Evolutionary conservation across 225 moss, liverwort and hornwort genomes (phyloP).

Genomic region (Sphagnum contortum): DNA sequence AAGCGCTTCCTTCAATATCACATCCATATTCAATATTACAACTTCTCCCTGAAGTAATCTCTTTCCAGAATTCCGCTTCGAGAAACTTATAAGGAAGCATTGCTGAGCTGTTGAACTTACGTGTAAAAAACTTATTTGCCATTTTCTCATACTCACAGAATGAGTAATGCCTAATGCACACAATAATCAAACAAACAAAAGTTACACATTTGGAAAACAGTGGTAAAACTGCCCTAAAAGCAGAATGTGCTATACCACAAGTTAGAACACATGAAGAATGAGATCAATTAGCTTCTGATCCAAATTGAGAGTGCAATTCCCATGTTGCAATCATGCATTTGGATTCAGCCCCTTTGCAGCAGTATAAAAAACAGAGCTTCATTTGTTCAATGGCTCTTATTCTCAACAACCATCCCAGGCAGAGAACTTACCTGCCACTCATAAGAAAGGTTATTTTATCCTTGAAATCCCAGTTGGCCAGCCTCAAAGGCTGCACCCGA

Average conservation of each 20-base stretch:
- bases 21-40: slow-evolving; percentile 27
- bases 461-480: slow-evolving; percentile 35
- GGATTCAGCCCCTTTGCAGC: too few relatives aligned
- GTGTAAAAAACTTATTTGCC: slow-evolving; percentile 27
- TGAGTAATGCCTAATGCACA: slow-evolving; percentile 14
- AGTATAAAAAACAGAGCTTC: too few relatives aligned
- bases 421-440: slow-evolving; percentile 19
- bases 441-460: slow-evolving; percentile 33
- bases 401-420: background rate
- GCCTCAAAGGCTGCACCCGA: slow-evolving; percentile 33
- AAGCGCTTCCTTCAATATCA: too few relatives aligned
- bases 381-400: too few relatives aligned
- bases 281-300: too few relatives aligned
- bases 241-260: too few relatives aligned
- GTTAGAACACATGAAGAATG: too few relatives aligned
- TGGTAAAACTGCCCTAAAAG: too few relatives aligned
- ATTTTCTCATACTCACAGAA: slow-evolving; percentile 37
- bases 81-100: slow-evolving; percentile 24
- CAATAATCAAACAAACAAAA: background rate
- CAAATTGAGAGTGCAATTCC: too few relatives aligned
- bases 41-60: slow-evolving; percentile 19
- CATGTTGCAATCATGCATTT: too few relatives aligned
- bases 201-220: too few relatives aligned
- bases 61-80: slow-evolving; percentile 38
- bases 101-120: slow-evolving; percentile 26